phyloP scores from a whole-genome alignment of 1,284 basidiomycete genomes.

The Ceratobasidium sp. region DNA sequence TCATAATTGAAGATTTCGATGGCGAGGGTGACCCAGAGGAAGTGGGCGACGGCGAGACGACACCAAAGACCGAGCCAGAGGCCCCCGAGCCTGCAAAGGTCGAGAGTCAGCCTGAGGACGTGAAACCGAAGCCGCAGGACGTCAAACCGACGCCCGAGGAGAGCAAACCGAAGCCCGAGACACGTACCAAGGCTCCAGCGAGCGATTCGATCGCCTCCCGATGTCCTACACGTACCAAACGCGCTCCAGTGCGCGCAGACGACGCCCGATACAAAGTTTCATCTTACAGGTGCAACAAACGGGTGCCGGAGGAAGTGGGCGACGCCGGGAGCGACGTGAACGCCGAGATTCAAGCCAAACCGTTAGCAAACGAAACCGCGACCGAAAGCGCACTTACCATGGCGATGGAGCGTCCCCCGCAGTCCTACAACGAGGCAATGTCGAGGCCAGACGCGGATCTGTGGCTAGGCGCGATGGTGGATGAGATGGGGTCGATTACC shows the following conservation, averaged over 20 bases:
- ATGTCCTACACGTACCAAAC: too few species aligned
- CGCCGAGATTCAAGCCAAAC: too few species aligned
- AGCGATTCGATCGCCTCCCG: too few species aligned
- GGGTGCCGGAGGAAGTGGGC: too few species aligned
- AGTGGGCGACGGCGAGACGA: not conserved
- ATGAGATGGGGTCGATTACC: conserved; percentile 15
- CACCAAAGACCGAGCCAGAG: not conserved
- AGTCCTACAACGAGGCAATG: conserved; percentile 30
- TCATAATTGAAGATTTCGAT: conserved; percentile 7
- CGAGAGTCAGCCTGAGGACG: not conserved
- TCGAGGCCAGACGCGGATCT: conserved; percentile 3
- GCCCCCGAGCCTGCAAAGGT: not conserved
- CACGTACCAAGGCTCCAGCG: not conserved
- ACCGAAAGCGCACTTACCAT: not conserved
- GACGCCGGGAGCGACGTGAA: too few species aligned
- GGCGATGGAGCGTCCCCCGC: conserved; percentile 1
- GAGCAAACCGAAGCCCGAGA: not conserved
- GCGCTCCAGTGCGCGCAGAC: too few species aligned
- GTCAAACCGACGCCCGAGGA: not conserved
- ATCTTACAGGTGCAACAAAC: too few species aligned
- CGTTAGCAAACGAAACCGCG: too few species aligned
- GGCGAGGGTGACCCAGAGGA: not conserved
- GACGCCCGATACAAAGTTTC: too few species aligned
- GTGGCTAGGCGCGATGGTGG: conserved; percentile 26
- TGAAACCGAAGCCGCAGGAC: too few species aligned